These are phyloP conservation scores for Picea mariana DNA, from an alignment of 83 land plant genomes.

Conservation along the genomic window DNA sequence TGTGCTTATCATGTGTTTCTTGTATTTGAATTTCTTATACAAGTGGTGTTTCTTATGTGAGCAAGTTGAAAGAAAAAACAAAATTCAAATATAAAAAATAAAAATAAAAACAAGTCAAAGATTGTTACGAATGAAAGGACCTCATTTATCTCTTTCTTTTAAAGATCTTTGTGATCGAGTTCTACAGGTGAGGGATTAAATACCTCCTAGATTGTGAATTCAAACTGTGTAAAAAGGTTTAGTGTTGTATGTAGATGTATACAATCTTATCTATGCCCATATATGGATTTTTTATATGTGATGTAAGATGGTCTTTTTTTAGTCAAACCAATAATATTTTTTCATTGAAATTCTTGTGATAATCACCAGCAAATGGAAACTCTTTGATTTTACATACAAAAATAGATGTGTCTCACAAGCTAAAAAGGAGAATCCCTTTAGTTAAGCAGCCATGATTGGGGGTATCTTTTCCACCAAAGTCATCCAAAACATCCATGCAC, in stretches of 20 bases:
- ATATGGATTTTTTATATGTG: not conserved
- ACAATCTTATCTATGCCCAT: not conserved
- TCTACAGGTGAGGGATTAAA: constrained; percentile 37
- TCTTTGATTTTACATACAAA: too few relatives aligned
- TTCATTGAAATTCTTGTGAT: too few relatives aligned
- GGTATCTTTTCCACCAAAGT: too few relatives aligned
- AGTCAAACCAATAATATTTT: too few relatives aligned
- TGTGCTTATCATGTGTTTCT: not conserved
- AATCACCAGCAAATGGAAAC: too few relatives aligned
- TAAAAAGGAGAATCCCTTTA: too few relatives aligned
- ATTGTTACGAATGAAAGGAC: constrained; percentile 38
- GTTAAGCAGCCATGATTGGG: too few relatives aligned
- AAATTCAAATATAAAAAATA: too few relatives aligned
- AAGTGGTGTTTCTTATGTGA: not conserved
- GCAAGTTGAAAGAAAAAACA: not conserved
- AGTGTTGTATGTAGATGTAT: not conserved
- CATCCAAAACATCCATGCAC: too few relatives aligned
- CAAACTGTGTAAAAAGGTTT: too few relatives aligned
- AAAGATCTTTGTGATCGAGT: constrained; percentile 42
- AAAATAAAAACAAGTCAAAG: not conserved
- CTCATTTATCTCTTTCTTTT: constrained; percentile 67
- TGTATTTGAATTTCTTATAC: not conserved
- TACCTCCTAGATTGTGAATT: not conserved
- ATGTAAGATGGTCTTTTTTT: too few relatives aligned
- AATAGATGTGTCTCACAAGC: too few relatives aligned